Base-by-base conservation (phyloP, 2,329 filamentous ascomycete species). In the Aureobasidium namibiae region DNA sequence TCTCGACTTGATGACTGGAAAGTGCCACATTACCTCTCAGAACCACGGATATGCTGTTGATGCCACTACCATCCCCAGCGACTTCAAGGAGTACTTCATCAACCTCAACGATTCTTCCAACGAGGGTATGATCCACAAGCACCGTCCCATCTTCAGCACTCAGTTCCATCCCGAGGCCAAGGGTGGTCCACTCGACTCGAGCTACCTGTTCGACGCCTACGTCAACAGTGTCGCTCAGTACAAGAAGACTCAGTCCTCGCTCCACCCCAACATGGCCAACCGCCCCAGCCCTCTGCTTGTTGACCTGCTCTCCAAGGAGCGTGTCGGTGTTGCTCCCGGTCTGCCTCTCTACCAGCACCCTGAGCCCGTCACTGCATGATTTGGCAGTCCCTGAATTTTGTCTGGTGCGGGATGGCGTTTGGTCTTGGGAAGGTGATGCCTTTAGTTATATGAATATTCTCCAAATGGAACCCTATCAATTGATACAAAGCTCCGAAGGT, bases 111-210 rank as follows among this genome's bases (percentile, higher is more conserved):
- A 99, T 71, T 90, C 91, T 63, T 92, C 88, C 75, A 99, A 99
- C 75, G 94, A 99, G 80, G 92, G 89, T 61, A 90, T 99, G 85
- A 91, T 96, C 73, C 94, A 99, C 82, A 91, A 88, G 77, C 88
- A 89, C 61, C 89, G 92, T 36, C 94, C 94, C 63, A 99, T 99
- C 73, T 97, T 99, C 82, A 92, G 89, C 64, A 96, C 92, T 24
- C 94, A 99, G 76, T 99, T 99, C 85, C 94, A 99, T 73, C 94
- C 94, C 16, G 94, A 99, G 78, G 94, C 94, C 66, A 96, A 96
- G 81, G 94, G 94, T 62, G 94, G 94, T 58, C 94, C 94, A 58
- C 88, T 96, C 76, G 94, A 99, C 79, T 95, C 90, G 64, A 86
- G 90, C 2, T 97, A 95, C 77, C 82, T 99, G 61, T 99, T 99